Evolutionary conservation across 352 stramenopile species (phyloP), one percentile per base, ranked within the genome.

Genomic region (Phytophthora hybrid): DNA sequence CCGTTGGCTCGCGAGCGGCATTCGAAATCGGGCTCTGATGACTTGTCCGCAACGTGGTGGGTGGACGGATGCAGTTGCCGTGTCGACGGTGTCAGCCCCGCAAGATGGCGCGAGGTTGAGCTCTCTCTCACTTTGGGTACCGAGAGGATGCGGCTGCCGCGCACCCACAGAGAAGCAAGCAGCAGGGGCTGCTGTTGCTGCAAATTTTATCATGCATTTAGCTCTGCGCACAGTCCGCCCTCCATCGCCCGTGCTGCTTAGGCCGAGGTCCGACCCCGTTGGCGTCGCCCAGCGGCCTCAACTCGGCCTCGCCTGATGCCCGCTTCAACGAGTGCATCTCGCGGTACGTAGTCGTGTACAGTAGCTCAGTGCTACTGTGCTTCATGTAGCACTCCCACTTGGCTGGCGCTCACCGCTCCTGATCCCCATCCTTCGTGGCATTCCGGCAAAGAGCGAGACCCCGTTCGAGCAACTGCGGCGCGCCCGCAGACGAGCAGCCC

Each of bases 381-480:
- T 31, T 26, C 14, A 49, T 14, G 47, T 59, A 32, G 19, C 31
- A n/a, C 29, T 74, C 68, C 68, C 58, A 76, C 57, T 76, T 76
- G 63, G 57, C 63, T 68, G 44, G 63, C 44, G 59, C n/a, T 73
- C 65, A 73, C 46, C 65, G 19, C n/a, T 63, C 64, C 51, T 73
- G 70, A 73, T 69, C 49, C 52, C 51, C 57, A 74, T 66, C 46
- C 57, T 59, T 34, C 13, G 37, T 54, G 13, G 69, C 69, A 72
- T 62, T 13, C 21, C 26, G 31, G 29, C 32, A 31, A 47, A 13
- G 29, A 37, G 26, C 31, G 54, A 14, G 53, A 18, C 21, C 63
- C 34, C 5, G 8, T 46, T 52, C 26, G 41, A 70, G 53, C 47
- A 52, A 21, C 19, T 54, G 18, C 47, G 47, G 9, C 47, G 47